phyloP scores from a whole-genome alignment of 257 asterid species.

The Fraxinus anomala region DNA sequence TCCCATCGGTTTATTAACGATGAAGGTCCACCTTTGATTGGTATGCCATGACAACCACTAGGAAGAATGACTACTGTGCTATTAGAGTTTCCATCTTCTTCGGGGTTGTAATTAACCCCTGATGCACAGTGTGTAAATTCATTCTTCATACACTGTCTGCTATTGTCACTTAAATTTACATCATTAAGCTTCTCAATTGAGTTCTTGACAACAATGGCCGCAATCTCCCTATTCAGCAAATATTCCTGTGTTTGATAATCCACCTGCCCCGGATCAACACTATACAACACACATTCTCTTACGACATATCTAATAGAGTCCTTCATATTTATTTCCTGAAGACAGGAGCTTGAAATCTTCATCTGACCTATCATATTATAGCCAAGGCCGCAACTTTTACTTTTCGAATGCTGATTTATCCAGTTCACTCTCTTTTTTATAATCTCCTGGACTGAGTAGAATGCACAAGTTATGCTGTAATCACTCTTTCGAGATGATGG shows the following conservation, averaged over 20 bases:
- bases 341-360: slow-evolving; percentile 53
- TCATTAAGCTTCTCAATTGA: slow-evolving; percentile 28
- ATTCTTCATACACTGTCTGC: slow-evolving; percentile 20
- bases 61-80: slow-evolving; percentile 70
- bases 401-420: slow-evolving; percentile 69
- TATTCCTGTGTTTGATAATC: slow-evolving; percentile 48
- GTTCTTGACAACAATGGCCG: slow-evolving; percentile 59
- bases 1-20: slow-evolving; percentile 76
- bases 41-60: slow-evolving; percentile 68
- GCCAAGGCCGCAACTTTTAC: slow-evolving; percentile 55
- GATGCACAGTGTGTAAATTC: slow-evolving; percentile 21
- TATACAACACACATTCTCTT: slow-evolving; percentile 67
- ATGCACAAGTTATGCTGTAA: slow-evolving; percentile 53
- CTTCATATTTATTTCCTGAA: slow-evolving; percentile 25
- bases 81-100: slow-evolving; percentile 26
- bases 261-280: slow-evolving; percentile 46
- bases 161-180: slow-evolving; percentile 26
- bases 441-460: slow-evolving; percentile 74
- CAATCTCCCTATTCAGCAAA: slow-evolving; percentile 61
- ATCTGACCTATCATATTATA: slow-evolving; percentile 69
- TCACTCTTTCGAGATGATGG: slow-evolving; percentile 50
- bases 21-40: slow-evolving; percentile 67
- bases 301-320: slow-evolving; percentile 26
- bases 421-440: slow-evolving; percentile 70
- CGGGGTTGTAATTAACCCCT: slow-evolving; percentile 11